A percentile compares a stretch with the other conserved stretches of the same genome.
These are phyloP conservation scores for Hemileccinum rubropunctum DNA, from an alignment of 768 basidiomycete species.

Conservation along the genomic window DNA sequence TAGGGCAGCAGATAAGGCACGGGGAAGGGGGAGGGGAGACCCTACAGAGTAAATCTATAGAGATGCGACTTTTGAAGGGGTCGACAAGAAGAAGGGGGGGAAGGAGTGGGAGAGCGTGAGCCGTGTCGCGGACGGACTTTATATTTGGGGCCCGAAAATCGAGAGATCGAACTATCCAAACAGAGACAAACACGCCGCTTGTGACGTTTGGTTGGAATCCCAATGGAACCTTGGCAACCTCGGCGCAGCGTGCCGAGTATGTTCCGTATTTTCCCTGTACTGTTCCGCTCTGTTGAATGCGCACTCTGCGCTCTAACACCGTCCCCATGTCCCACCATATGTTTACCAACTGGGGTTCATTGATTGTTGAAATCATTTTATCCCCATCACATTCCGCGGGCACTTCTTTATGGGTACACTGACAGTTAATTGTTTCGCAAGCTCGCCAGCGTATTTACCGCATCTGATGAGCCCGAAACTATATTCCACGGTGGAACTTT, in stretches of 20 bases:
- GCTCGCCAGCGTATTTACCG: no score
- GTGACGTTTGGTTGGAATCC: constrained; percentile 22
- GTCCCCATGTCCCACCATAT: neutral
- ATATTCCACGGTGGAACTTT: no score
- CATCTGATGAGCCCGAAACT: no score
- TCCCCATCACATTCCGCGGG: no score
- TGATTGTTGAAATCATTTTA: no score
- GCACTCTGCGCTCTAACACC: constrained; percentile 18
- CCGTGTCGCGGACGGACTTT: constrained; percentile 31
- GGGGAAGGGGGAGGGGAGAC: constrained; percentile 9
- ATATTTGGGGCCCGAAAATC: constrained; percentile 31
- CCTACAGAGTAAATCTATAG: constrained; percentile 32
- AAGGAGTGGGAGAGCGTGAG: constrained; percentile 33
- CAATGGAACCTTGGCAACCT: constrained; percentile 23
- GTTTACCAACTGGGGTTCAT: no score
- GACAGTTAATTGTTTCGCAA: no score
- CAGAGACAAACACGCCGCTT: constrained; percentile 24
- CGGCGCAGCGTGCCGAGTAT: constrained; percentile 19
- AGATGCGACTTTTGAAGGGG: constrained; percentile 12
- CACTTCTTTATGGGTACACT: no score
- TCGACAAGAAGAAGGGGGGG: constrained; percentile 15
- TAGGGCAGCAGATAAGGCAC: neutral
- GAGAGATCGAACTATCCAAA: constrained; percentile 27
- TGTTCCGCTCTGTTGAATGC: neutral
- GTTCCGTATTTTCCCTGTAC: constrained; percentile 22